Base-by-base conservation (phyloP, 2,329 filamentous ascomycete species). In the Exserohilum rostratum region DNA sequence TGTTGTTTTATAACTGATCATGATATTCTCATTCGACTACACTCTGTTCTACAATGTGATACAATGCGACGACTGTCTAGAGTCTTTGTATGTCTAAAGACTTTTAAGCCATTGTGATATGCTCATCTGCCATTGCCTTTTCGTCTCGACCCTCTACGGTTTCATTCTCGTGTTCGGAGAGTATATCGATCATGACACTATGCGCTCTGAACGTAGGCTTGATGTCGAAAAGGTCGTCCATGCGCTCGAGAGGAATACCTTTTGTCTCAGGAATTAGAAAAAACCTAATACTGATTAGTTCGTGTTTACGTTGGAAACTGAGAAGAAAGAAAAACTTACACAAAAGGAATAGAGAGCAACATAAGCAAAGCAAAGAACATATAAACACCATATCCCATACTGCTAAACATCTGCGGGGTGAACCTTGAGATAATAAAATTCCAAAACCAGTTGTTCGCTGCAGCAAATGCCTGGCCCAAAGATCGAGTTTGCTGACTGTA, bases 341-440 rank as follows among this genome's bases (percentile, higher is more conserved):
- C 59, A 33, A 62, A 66, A 1, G 80, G 72, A 17, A 79, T 74
- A 1, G 76, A 76, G 15, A 77, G 60, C 7, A 78, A 64, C 69
- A 78, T 79, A 50, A 84, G 75, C 20, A 72, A 76, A 7, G 80
- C 80, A 49, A 84, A 77, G 64, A 80, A 79, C 68, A 80, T 78
- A 59, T 76, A 76, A 7, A 76, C 73, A 10, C 78, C 78, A 53
- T 74, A 78, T 7, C 72, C 73, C 78, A 80, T 80, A 43, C 60
- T 76, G 34, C 72, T 57, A 62, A 80, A 80, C 85, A 90, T 89
- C 58, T 88, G 84, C 17, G 85, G 85, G 0, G 87, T 90, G 77
- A 90, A 89, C 3, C 87, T 81, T 0, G 82, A 82, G 60, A 90
- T 83, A 69, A 90, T 79, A 69, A 90, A 90, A 71, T 89, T 90